Percentiles rank a stretch among this genome's conserved stretches.
Conservation (phyloP, 2,329 filamentous ascomycete genomes). For the Chaetomium sp. region DNA sequence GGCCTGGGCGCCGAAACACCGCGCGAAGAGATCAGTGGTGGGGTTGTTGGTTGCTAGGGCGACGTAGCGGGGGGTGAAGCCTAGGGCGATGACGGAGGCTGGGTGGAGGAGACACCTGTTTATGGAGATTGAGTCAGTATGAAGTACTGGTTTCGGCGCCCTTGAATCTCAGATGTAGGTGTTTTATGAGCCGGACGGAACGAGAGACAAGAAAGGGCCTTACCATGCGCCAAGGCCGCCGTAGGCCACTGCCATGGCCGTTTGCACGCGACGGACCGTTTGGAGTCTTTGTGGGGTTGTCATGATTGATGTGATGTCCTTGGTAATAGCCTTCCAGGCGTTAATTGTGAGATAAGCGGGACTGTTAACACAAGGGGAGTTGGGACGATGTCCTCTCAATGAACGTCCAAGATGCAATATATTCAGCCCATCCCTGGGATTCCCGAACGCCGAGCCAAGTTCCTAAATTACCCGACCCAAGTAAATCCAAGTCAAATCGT, state of each 20-base stretch:
- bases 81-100: constrained; percentile 16
- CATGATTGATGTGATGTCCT: constrained; percentile 1
- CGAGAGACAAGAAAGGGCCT: not conserved
- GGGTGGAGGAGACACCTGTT: constrained; percentile 19
- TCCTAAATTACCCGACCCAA: too few relatives aligned
- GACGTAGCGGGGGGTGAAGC: constrained; percentile 16
- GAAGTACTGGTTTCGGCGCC: not conserved
- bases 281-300: constrained; percentile 15
- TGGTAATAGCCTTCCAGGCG: not conserved
- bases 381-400: too few relatives aligned
- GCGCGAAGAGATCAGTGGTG: constrained; percentile 15
- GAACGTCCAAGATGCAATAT: too few relatives aligned
- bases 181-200: too few relatives aligned
- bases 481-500: too few relatives aligned
- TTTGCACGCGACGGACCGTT: constrained; percentile 19
- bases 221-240: constrained; percentile 19
- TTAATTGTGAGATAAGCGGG: too few relatives aligned
- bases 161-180: too few relatives aligned
- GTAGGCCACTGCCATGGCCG: constrained; percentile 18
- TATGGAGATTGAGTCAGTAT: not conserved
- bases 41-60: constrained; percentile 7
- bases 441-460: too few relatives aligned
- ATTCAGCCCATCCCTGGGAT: too few relatives aligned
- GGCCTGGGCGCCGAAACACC: constrained; percentile 21
- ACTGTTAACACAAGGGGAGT: too few relatives aligned